Evolutionary conservation across 2,329 filamentous ascomycete species (phyloP), one percentile per base, ranked within the genome.

Genomic region (Alternaria gansuensis): DNA sequence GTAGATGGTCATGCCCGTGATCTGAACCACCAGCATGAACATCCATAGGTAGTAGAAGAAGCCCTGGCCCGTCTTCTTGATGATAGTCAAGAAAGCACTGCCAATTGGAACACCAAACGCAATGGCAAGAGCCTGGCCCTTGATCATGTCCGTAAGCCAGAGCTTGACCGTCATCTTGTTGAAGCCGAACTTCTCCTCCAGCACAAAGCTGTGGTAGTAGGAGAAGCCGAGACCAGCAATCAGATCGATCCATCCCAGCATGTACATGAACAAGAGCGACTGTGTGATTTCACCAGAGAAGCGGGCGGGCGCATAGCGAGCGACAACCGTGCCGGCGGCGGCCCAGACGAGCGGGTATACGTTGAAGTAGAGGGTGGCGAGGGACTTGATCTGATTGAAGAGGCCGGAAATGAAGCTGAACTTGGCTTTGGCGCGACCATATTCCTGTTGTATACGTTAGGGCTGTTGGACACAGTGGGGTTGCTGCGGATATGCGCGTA

Each of bases 21-120:
- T 85, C 81, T 98, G 95, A 39, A 99, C 87, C 57, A 87, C 89
- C 60, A 96, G 88, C 68, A 91, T 90, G 74, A 99, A 98, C 59
- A 95, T 81, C 93, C 94, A 99, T 57, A 99, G 87, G 78, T 97
- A 99, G 82, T 96, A 96, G 84, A 98, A 97, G 85, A 99, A 99
- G 75, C 89, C 87, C 75, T 90, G 91, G 66, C 95, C 95, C 11
- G 96, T 97, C 81, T 90, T 91, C 80, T 97, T 90, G 72, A 99
- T 90, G 75, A 99, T 99, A 77, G 91, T 87, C 73, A 98, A 86
- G 83, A 99, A 96, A 40, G 89, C 95, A 66, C 92, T 91, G 63
- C 97, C 90, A 68, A 99, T 90, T 0, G 96, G 95, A 51, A 92
- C 88, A 60, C 92, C 90, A 59, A 99, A 85, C 46, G 87, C 88